These are phyloP conservation scores for Coemansia sp. DNA, from an alignment of 192 early-diverging fungal genomes.

Conservation along the genomic window DNA sequence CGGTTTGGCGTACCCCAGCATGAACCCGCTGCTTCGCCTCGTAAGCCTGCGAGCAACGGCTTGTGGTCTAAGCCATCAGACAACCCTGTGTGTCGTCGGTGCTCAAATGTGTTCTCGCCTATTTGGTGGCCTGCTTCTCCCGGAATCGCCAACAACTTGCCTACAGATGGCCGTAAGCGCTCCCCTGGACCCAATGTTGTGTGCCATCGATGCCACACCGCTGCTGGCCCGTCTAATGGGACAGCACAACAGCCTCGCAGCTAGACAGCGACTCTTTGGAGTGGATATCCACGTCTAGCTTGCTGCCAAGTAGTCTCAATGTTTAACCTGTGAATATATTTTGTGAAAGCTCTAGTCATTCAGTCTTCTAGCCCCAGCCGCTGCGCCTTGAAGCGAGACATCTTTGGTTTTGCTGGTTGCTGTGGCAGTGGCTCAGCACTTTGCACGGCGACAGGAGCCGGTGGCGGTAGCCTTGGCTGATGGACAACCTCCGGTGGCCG, in stretches of 20 bases:
- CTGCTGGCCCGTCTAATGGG: not conserved
- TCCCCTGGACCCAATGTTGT: constrained; percentile 19
- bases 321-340: no score
- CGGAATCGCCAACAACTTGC: not conserved
- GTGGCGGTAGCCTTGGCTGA: constrained; percentile 3
- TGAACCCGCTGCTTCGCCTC: not conserved
- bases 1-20: not conserved
- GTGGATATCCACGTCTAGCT: not conserved
- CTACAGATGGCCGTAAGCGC: not conserved
- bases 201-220: constrained; percentile 50
- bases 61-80: constrained; percentile 28
- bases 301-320: not conserved
- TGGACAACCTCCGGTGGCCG: constrained; percentile 34
- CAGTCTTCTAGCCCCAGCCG: constrained; percentile 41
- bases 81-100: constrained; percentile 35
- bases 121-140: constrained; percentile 52
- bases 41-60: not conserved
- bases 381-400: constrained; percentile 57
- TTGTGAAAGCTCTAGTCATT: not conserved
- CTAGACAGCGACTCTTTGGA: not conserved
- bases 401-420: constrained; percentile 32
- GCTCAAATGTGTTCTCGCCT: constrained; percentile 36
- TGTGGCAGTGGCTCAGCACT: not conserved
- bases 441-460: not conserved
- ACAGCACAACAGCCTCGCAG: not conserved